Base-by-base conservation (phyloP, 495 filamentous ascomycete genomes). In the Podospora tetraspora region DNA sequence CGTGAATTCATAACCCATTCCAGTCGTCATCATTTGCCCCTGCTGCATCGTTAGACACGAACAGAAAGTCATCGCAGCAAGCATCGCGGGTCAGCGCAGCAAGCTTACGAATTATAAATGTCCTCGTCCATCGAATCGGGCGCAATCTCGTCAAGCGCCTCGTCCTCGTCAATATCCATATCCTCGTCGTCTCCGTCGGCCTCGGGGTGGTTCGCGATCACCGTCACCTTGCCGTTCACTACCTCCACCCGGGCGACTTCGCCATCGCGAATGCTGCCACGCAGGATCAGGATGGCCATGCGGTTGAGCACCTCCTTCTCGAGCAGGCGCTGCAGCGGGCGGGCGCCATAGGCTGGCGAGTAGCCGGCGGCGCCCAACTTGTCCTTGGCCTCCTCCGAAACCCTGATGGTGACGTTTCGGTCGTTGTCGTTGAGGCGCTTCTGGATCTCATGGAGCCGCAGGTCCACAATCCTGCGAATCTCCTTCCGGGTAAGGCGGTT, bases 231-330 rank as follows among this genome's bases (percentile, higher is more conserved):
- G 37, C 90, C 89, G 22, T 76, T 75, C 63, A 87, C 87, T 74
- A 97, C 81, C 37, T 91, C 87, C 43, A 97, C 92, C 24, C 84
- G 81, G 3, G 94, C 95, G 3, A 77, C 75, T 79, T 99, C 95
- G 24, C 93, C 93, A 74, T 99, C 94, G 71, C 83, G 85, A 75
- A 99, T 89, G 57, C 84, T 86, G 62, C 93, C 93, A 34, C 93
- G 85, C 16, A 99, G 86, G 62, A 99, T 92, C 65, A 97, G 84
- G 25, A 99, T 89, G 0, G 95, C 95, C 65, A 99, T 80, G 34
- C 89, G 89, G 78, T 99, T 99, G 69, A 99, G 87, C 30, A 99
- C 91, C 78, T 99, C 95, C 78, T 93, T 92, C 82, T 99, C 94
- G 69, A 99, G 96, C 70, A 99, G 85, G 43, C 95, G 85, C 52